Conservation (phyloP, 768 basidiomycete genomes). For the Cytidiella melzeri region DNA sequence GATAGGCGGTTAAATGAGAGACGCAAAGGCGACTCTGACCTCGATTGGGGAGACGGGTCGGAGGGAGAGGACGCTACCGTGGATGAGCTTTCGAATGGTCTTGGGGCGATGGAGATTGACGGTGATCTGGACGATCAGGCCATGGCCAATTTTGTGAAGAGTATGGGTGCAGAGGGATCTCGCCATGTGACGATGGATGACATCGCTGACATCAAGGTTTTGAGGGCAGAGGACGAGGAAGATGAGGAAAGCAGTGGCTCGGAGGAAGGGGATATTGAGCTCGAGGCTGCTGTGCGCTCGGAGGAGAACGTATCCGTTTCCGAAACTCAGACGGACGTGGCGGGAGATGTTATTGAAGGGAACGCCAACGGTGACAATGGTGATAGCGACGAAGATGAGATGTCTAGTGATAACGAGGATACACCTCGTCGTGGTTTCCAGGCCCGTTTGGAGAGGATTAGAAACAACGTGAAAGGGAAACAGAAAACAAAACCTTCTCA, state of each 20-base stretch:
- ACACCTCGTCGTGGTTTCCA: conserved; percentile 33
- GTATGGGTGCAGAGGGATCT: conserved; percentile 44
- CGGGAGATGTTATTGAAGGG: conserved; percentile 6
- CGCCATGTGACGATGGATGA: conserved; percentile 60
- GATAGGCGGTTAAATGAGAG: conserved; percentile 43
- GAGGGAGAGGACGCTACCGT: conserved; percentile 28
- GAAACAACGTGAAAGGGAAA: conserved; percentile 18
- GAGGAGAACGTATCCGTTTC: conserved; percentile 44
- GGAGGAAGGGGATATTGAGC: conserved; percentile 18
- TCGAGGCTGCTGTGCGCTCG: conserved; percentile 34
- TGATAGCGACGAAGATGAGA: conserved; percentile 23
- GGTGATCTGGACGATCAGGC: conserved; percentile 43
- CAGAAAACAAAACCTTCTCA: conserved; percentile 26
- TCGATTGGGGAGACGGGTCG: conserved; percentile 54
- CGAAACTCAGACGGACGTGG: too few species aligned
- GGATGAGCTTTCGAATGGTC: conserved; percentile 29
- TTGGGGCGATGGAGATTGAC: conserved; percentile 63
- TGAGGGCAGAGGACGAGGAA: conserved; percentile 44
- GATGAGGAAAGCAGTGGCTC: conserved; percentile 22
- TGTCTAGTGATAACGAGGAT: conserved; percentile 31
- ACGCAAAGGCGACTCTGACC: conserved; percentile 58
- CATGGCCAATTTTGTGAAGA: conserved; percentile 48
- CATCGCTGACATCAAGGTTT: conserved; percentile 46
- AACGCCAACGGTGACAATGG: conserved; percentile 13
- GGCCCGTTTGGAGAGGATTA: conserved; percentile 28